A percentile compares a stretch with the other conserved stretches of the same genome.
Conservation (phyloP, 306 rosid genomes). For the Dryas drummondii region DNA sequence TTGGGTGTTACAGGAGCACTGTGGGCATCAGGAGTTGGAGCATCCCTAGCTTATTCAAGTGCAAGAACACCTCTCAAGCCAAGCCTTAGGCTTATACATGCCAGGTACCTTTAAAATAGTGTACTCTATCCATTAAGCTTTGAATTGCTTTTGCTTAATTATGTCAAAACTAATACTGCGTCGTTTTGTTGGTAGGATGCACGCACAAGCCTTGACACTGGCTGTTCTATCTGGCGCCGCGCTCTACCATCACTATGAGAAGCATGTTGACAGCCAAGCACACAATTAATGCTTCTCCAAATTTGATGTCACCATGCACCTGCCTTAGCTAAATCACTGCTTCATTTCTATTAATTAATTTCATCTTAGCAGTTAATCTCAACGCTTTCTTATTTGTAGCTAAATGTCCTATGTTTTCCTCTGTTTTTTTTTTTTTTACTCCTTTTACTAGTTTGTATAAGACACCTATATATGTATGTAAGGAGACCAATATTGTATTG, state of each 20-base stretch:
- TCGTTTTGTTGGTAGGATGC: slow-evolving; percentile 49
- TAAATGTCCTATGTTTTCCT: background rate
- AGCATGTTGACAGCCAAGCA: slow-evolving; percentile 11
- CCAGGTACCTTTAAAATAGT: slow-evolving; percentile 39
- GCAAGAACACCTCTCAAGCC: slow-evolving; percentile 62
- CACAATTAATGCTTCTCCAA: slow-evolving; percentile 17
- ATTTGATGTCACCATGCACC: background rate
- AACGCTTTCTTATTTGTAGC: background rate
- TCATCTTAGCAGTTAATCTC: background rate
- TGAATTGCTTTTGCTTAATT: too few relatives aligned
- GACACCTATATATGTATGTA: background rate
- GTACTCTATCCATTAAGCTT: too few relatives aligned
- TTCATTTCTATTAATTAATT: background rate
- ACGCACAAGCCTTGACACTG: slow-evolving; percentile 79
- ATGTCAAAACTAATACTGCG: too few relatives aligned
- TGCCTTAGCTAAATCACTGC: background rate
- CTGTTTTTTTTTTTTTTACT: background rate
- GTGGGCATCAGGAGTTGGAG: slow-evolving; percentile 83
- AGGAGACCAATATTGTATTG: background rate
- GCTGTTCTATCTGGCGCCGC: slow-evolving; percentile 84
- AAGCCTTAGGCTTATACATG: slow-evolving; percentile 86
- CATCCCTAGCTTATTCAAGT: slow-evolving; percentile 55
- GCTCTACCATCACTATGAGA: slow-evolving; percentile 63
- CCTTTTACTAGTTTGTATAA: background rate
- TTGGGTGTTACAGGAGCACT: slow-evolving; percentile 43